Evolutionary conservation across 305 asterid species (phyloP).

Genomic region (Fraxinus albicans): DNA sequence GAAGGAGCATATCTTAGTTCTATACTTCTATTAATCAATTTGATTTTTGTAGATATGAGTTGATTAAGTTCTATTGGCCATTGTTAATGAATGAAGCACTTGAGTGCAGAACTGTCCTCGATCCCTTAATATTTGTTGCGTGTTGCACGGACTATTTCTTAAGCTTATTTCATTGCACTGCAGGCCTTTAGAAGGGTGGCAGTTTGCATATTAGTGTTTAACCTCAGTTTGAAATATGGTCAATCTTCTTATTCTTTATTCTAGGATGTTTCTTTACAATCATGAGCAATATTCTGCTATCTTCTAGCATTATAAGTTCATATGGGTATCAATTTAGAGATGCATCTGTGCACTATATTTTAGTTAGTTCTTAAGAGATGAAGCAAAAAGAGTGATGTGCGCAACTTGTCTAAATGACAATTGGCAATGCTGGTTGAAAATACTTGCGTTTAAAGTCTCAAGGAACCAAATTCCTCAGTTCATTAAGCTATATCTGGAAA

Average conservation of each 20-base stretch:
- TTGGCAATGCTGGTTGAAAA: neutral
- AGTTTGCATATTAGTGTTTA: neutral
- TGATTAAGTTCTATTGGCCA: neutral
- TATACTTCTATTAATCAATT: neutral
- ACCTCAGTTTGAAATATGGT: neutral
- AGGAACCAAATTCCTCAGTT: neutral
- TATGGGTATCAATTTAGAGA: neutral
- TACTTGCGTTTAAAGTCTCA: neutral
- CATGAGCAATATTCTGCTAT: neutral
- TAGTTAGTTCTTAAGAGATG: neutral
- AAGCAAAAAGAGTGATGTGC: neutral
- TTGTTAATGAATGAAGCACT: neutral
- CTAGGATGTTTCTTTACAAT: neutral
- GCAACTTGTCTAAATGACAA: conserved; percentile 1
- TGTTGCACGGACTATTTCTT: neutral
- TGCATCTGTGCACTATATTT: neutral
- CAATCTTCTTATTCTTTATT: neutral
- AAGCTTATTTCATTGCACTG: neutral
- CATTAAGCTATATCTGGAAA: neutral
- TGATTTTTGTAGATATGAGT: neutral
- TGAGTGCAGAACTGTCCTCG: neutral
- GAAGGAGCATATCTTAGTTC: neutral
- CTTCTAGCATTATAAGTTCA: neutral
- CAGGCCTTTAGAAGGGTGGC: neutral
- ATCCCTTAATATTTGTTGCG: neutral